Conservation (phyloP, 805 yeast genomes). For the Myxozyma vanderwaltii region DNA sequence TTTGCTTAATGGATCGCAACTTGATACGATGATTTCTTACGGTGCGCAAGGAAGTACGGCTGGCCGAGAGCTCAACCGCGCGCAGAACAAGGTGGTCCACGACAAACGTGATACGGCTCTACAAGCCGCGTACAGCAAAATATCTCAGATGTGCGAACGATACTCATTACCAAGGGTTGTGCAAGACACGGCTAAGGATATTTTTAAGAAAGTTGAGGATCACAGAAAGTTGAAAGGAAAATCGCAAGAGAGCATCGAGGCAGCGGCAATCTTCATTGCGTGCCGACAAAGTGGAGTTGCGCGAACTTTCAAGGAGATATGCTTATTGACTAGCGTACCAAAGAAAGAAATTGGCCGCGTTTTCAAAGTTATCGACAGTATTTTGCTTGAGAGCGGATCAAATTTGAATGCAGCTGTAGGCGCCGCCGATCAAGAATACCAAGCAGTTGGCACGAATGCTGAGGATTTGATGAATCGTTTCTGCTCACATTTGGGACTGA, state of each 20-base stretch:
- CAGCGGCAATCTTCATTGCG: constrained; percentile 92
- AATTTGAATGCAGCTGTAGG: constrained; percentile 36
- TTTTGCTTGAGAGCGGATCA: constrained; percentile 39
- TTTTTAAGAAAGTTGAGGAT: constrained; percentile 86
- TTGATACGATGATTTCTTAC: constrained; percentile 87
- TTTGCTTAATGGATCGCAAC: constrained; percentile 83
- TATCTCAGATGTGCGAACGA: constrained; percentile 96
- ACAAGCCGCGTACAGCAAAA: constrained; percentile 84
- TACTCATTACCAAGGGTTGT: constrained; percentile 92
- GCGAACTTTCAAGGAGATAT: constrained; percentile 91
- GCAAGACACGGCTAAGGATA: constrained; percentile 97
- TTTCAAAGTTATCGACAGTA: constrained; percentile 68
- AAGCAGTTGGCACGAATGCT: constrained; percentile 84
- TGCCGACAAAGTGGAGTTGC: constrained; percentile 93
- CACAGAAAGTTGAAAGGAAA: constrained; percentile 85
- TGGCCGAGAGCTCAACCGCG: constrained; percentile 87
- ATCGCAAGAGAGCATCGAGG: constrained; percentile 91
- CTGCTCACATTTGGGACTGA: constrained; percentile 90
- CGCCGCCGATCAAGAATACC: constrained; percentile 48
- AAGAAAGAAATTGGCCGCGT: constrained; percentile 83
- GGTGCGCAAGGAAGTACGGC: constrained; percentile 81
- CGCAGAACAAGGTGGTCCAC: constrained; percentile 81
- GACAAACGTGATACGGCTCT: constrained; percentile 87
- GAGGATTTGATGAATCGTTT: constrained; percentile 94
- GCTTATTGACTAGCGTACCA: constrained; percentile 92